phyloP scores from a whole-genome alignment of 805 yeast genomes.

The Metschnikowia kunwiensis region DNA sequence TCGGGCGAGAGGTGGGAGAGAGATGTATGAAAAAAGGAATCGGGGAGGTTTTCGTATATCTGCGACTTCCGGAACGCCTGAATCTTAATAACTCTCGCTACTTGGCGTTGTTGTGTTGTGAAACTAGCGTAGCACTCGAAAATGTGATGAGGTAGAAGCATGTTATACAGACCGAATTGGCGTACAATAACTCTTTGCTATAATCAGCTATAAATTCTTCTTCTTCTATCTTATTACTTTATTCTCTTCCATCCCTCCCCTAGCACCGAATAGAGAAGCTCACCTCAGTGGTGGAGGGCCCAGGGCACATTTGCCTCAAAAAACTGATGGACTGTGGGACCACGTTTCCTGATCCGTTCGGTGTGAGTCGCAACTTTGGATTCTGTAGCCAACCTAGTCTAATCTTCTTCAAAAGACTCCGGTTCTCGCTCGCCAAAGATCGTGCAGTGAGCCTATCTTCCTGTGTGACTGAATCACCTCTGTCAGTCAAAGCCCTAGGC shows the following conservation, averaged over 20 bases:
- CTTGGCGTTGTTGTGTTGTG: too few species aligned
- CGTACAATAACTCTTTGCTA: too few species aligned
- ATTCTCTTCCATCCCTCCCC: not conserved
- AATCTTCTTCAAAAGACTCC: slow-evolving; percentile 9
- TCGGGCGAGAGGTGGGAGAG: too few species aligned
- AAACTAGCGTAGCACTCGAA: too few species aligned
- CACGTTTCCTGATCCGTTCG: not conserved
- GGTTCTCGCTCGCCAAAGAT: slow-evolving; percentile 8
- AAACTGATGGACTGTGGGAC: slow-evolving; percentile 11
- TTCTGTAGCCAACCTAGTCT: slow-evolving; percentile 13
- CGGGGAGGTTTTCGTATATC: too few species aligned
- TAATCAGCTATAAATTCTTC: not conserved
- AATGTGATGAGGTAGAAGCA: too few species aligned
- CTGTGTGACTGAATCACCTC: too few species aligned
- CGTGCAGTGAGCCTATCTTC: slow-evolving; percentile 2
- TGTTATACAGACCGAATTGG: too few species aligned
- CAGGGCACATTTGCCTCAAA: slow-evolving; percentile 14
- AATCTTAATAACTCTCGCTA: too few species aligned
- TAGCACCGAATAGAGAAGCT: slow-evolving; percentile 1
- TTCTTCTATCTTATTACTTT: not conserved
- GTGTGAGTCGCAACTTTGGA: not conserved
- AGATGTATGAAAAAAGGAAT: too few species aligned
- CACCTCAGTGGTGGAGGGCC: slow-evolving; percentile 12
- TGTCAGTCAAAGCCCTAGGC: too few species aligned
- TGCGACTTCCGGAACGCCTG: too few species aligned